Base-by-base conservation (phyloP, 371 early-diverging fungal genomes). In the Quaeritorhiza haematococci region DNA sequence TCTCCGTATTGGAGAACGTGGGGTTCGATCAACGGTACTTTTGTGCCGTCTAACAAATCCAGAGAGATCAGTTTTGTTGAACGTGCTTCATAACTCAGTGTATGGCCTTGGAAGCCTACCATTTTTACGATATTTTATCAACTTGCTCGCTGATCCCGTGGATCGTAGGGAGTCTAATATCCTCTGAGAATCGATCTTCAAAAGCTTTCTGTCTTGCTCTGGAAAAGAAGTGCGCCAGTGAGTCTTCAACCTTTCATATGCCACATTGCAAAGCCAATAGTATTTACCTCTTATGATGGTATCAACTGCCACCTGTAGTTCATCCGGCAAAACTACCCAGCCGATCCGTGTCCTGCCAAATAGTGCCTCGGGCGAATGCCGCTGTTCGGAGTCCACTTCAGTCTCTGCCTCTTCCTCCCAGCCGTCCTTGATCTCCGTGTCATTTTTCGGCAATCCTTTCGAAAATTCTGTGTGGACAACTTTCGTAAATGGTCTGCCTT, bases 1-100 rank as follows among this genome's bases (percentile, higher is more conserved):
- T 70, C 72, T 5, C 91, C 92, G 58, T 90, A 93, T 15, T 83
- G 73, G 2, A 94, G n/a, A 27, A 47, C 26, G 77, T 80, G 59
- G 84, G 86, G 19, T 15, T 41, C 58, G 15, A 56, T 38, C 19
- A 13, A 19, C 17, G 15, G 41, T 43, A 33, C 6, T 49, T 30
- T 48, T 6, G 28, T 28, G 7, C n/a, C 28, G 8, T 47, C 23
- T 15, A 27, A 7, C 7, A 6, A 41, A 41, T 15, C 38, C 26
- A 28, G 38, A 17, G 34, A 10, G 6, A 17, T 7, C 6, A 6
- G 41, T 47, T 5, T 33, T 6, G 6, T 17, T 47, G 4, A n/a
- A 21, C 23, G 38, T 17, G 38, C 33, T 53, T 15, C 21, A 33
- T 38, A 35, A 5, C 4, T 53, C 38, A 5, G 15, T 10, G 32